Evolutionary conservation across 495 filamentous ascomycete species (phyloP), one percentile per base, ranked within the genome.

Genomic region (Lasiosphaeriaceae sp.): DNA sequence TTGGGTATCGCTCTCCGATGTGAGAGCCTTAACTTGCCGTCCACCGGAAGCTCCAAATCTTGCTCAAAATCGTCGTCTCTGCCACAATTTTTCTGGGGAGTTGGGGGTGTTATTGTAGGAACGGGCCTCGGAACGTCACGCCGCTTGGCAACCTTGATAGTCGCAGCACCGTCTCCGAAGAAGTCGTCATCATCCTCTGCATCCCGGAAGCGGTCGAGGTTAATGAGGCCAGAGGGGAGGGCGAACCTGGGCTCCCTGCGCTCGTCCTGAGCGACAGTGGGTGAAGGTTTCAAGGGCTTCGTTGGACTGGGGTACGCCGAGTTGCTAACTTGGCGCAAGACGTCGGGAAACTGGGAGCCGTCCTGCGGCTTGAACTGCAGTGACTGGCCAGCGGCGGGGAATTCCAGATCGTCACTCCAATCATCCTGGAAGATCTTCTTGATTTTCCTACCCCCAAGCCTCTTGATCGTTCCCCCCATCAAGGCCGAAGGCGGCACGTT

Each of bases 401-500:
- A 75, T 59, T 96, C 91, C 49, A 98, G 74, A 66, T 97, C 94
- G 57, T 96, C 90, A 47, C 83, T 87, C 89, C 92, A 97, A 71
- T 96, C 93, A 69, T 97, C 94, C 62, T 87, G 78, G 44, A 81
- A 73, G 57, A 89, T 85, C 70, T 87, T 89, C 66, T 85, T 88
- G 45, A 85, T 80, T 61, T 90, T 94, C 64, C 86, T 86, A 61
- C 85, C 88, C 46, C 91, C 91, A 7, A 98, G 77, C 66, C 91
- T 79, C 76, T 96, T 96, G 67, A 98, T 98, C 11, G 91, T 92
- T 47, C 94, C 94, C 44, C 93, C 94, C 61, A 96, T 80, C 43
- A 98, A 79, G 48, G 94, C 94, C n/a, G 93, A 96, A 21, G 87
- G 83, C n/a, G 94, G 91, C 14, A 97, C 86, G 66, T 93, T 91